phyloP scores from a whole-genome alignment of 805 yeast genomes.

The Spathaspora girioi region DNA sequence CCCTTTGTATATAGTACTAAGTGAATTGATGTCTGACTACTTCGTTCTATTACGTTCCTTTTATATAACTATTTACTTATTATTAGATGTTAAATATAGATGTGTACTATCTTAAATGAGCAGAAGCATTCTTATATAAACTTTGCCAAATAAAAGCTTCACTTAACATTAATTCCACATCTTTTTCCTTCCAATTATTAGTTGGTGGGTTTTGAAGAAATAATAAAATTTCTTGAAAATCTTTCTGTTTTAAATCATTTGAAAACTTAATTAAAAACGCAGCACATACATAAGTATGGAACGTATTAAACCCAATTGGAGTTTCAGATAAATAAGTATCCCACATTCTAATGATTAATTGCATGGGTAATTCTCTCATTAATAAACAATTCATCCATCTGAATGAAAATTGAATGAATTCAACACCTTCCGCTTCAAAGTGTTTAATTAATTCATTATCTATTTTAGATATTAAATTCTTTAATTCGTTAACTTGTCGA shows the following conservation, averaged over 20 bases:
- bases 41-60: neutral
- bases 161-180: constrained; percentile 85
- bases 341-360: constrained; percentile 91
- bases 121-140: constrained; percentile 82
- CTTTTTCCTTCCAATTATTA: constrained; percentile 77
- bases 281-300: constrained; percentile 96
- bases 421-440: constrained; percentile 77
- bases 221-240: constrained; percentile 90
- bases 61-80: too few species aligned
- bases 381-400: constrained; percentile 98
- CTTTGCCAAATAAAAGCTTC: constrained; percentile 98
- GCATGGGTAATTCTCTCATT: constrained; percentile 86
- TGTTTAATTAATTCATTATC: constrained; percentile 73
- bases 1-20: too few species aligned
- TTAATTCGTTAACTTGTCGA: constrained; percentile 80
- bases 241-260: constrained; percentile 72
- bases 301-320: constrained; percentile 78
- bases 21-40: neutral
- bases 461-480: constrained; percentile 73
- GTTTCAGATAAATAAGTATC: constrained; percentile 84
- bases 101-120: constrained; percentile 57
- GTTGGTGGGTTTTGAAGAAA: constrained; percentile 92
- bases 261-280: constrained; percentile 92
- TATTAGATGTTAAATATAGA: too few species aligned
- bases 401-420: constrained; percentile 92